Percentiles rank a stretch among this genome's conserved stretches.
phyloP scores from a whole-genome alignment of 2,329 filamentous ascomycete genomes.

The Camptophora hylomeconis region DNA sequence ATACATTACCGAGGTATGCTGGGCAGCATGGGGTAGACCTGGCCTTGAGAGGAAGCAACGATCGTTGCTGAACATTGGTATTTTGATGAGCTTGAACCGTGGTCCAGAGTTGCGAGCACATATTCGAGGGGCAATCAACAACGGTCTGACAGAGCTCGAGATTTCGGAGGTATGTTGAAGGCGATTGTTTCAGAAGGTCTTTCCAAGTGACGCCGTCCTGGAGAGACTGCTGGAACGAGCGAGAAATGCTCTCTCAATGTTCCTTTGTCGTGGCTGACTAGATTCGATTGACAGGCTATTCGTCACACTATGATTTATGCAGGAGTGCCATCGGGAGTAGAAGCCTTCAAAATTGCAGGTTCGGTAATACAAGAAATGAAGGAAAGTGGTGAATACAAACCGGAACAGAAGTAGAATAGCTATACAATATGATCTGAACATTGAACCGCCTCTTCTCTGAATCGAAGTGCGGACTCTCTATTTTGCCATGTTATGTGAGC shows the following conservation, averaged over 20 bases:
- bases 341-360: constrained; percentile 24
- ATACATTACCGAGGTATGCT: constrained; percentile 46
- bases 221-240: no score
- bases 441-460: no score
- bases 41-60: constrained; percentile 49
- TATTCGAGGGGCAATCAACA: constrained; percentile 49
- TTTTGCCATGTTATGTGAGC: no score
- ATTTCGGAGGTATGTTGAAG: constrained; percentile 53
- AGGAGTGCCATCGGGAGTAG: constrained; percentile 32
- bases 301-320: constrained; percentile 26
- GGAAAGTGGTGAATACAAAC: constrained; percentile 4
- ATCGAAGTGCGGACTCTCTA: no score
- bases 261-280: no score
- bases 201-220: no score
- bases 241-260: no score
- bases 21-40: constrained; percentile 53
- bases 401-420: no score
- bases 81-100: constrained; percentile 50
- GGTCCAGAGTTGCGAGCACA: constrained; percentile 48
- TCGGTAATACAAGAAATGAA: constrained; percentile 5
- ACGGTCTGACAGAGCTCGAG: constrained; percentile 48
- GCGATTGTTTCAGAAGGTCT: constrained; percentile 27
- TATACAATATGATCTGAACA: no score
- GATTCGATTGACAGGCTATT: no score
- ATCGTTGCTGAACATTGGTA: constrained; percentile 50